Conservation (phyloP, 2,329 filamentous ascomycete species). For the Colletotrichum chlorophyti region DNA sequence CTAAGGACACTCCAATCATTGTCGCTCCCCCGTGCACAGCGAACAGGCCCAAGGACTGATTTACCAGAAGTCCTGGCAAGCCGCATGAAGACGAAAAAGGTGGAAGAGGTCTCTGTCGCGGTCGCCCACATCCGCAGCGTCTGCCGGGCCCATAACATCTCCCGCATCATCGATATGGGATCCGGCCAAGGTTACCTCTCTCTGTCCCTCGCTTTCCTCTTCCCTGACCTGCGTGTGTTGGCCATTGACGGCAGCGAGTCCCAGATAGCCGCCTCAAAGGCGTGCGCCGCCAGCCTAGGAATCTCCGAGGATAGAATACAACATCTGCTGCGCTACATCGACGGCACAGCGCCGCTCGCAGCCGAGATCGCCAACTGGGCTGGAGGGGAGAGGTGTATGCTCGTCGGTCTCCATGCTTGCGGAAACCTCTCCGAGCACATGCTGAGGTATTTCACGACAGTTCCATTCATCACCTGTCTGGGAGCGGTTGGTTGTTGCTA, state of each 20-base stretch:
- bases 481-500: conserved; percentile 42
- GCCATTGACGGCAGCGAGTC: conserved; percentile 40
- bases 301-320: conserved; percentile 31
- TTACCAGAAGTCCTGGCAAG: conserved; percentile 33
- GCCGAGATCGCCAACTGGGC: conserved; percentile 37
- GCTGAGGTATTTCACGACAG: conserved; percentile 36
- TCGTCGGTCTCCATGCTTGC: conserved; percentile 41
- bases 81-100: conserved; percentile 41
- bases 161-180: conserved; percentile 32
- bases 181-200: conserved; percentile 40
- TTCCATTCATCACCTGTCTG: conserved; percentile 32
- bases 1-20: neutral
- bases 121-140: conserved; percentile 34
- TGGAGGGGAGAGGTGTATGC: conserved; percentile 35
- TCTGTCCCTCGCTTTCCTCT: conserved; percentile 36
- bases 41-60: conserved; percentile 11
- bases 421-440: conserved; percentile 42
- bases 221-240: conserved; percentile 35
- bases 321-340: conserved; percentile 37
- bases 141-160: conserved; percentile 34
- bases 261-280: conserved; percentile 36
- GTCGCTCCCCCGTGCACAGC: conserved; percentile 30
- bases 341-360: conserved; percentile 32
- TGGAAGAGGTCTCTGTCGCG: conserved; percentile 37
- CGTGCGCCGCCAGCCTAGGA: conserved; percentile 32